Conservation (phyloP, 768 basidiomycete genomes). For the Saitozyma podzolica region DNA sequence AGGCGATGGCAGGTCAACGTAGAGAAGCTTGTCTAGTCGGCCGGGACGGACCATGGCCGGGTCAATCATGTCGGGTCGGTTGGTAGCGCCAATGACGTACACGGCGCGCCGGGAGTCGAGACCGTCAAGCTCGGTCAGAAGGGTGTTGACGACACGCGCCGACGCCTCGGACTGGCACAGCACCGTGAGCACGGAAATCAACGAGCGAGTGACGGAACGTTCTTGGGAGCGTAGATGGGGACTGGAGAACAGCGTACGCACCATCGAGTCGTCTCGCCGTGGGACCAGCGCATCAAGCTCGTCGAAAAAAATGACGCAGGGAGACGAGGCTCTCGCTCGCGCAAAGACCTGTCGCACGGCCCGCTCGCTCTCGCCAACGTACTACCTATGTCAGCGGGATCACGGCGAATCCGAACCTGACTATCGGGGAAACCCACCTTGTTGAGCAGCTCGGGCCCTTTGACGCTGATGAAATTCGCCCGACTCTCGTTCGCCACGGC, state of each 20-base stretch:
- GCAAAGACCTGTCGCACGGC: slow-evolving; percentile 94
- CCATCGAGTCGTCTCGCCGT: slow-evolving; percentile 81
- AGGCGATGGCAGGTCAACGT: slow-evolving; percentile 78
- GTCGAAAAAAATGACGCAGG: slow-evolving; percentile 94
- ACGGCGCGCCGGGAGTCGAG: slow-evolving; percentile 81
- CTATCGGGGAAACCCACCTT: slow-evolving; percentile 62
- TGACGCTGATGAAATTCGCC: slow-evolving; percentile 97
- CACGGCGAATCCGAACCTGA: slow-evolving; percentile 1
- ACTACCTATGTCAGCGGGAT: slow-evolving; percentile 58
- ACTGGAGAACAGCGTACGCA: slow-evolving; percentile 46
- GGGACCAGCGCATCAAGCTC: slow-evolving; percentile 92
- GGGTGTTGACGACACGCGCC: slow-evolving; percentile 87
- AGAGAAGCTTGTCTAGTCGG: slow-evolving; percentile 87
- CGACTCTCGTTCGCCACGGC: slow-evolving; percentile 94
- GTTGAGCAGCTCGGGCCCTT: slow-evolving; percentile 94
- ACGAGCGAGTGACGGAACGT: background rate
- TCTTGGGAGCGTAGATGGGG: background rate
- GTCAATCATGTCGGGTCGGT: slow-evolving; percentile 95
- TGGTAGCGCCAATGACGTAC: slow-evolving; percentile 92
- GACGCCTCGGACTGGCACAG: slow-evolving; percentile 78
- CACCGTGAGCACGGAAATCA: slow-evolving; percentile 5
- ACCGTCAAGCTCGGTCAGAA: slow-evolving; percentile 90
- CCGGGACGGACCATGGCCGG: slow-evolving; percentile 98
- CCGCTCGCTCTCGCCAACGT: slow-evolving; percentile 94
- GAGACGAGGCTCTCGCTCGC: slow-evolving; percentile 86